A percentile compares a stretch with the other conserved stretches of the same genome.
Evolutionary conservation across 2,329 filamentous ascomycete genomes (phyloP).

Genomic region (Septoria petroselini): DNA sequence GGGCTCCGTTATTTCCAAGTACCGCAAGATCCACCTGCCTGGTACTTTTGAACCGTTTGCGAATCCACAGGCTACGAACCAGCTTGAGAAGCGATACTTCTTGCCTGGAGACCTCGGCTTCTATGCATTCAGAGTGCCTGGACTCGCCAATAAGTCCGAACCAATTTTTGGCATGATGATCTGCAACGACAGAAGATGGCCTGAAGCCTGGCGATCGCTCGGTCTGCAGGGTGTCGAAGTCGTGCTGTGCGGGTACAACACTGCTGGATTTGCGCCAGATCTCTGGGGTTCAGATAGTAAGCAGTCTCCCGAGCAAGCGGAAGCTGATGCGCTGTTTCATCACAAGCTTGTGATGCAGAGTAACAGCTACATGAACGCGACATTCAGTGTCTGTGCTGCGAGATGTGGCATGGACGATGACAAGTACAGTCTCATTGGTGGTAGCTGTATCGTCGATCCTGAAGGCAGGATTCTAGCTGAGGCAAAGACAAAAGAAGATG

Average conservation of each 20-base stretch:
- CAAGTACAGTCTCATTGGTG: constrained; percentile 47
- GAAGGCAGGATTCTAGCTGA: constrained; percentile 50
- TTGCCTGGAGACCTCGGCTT: constrained; percentile 52
- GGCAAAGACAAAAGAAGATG: constrained; percentile 47
- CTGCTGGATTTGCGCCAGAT: constrained; percentile 49
- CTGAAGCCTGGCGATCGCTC: constrained; percentile 51
- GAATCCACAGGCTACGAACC: constrained; percentile 48
- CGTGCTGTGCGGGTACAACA: constrained; percentile 53
- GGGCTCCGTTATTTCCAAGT: constrained; percentile 48
- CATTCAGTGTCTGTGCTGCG: constrained; percentile 50
- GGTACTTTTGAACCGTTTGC: constrained; percentile 51
- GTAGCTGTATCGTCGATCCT: constrained; percentile 48
- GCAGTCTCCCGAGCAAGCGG: constrained; percentile 45
- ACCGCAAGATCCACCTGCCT: constrained; percentile 55
- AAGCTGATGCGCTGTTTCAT: constrained; percentile 50
- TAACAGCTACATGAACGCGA: constrained; percentile 52
- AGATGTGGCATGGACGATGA: constrained; percentile 52
- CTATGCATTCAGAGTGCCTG: constrained; percentile 51
- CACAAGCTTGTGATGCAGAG: constrained; percentile 52
- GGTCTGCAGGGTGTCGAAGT: constrained; percentile 52
- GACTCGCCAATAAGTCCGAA: constrained; percentile 41
- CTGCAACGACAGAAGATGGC: constrained; percentile 55
- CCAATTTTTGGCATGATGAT: constrained; percentile 55
- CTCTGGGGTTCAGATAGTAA: constrained; percentile 41
- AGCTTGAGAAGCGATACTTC: constrained; percentile 56